Evolutionary conservation across 495 filamentous ascomycete genomes (phyloP).

Genomic region (Tuber indicum): DNA sequence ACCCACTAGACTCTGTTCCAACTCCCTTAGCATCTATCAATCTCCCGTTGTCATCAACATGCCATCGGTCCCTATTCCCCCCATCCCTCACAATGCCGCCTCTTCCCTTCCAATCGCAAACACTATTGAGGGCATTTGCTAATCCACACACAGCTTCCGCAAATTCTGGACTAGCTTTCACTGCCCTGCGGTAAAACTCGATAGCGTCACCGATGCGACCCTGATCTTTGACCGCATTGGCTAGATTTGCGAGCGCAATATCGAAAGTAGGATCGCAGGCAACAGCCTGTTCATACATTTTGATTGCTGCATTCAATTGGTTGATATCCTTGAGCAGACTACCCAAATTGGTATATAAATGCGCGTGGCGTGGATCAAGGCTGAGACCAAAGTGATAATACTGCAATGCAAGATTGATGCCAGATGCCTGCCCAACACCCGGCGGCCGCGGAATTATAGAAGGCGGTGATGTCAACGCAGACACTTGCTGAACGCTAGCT

Average conservation of each 20-base stretch:
- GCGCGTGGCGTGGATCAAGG: constrained; percentile 85
- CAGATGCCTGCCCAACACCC: constrained; percentile 77
- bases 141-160: constrained; percentile 95
- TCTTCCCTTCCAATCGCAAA: constrained; percentile 89
- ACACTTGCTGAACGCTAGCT: constrained; percentile 80
- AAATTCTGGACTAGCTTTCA: constrained; percentile 86
- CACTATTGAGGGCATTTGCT: constrained; percentile 91
- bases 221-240: constrained; percentile 97
- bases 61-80: constrained; percentile 82
- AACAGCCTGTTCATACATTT: constrained; percentile 96
- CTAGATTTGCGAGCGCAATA: constrained; percentile 92
- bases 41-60: constrained; percentile 82
- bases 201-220: constrained; percentile 90
- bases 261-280: constrained; percentile 87
- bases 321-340: constrained; percentile 96
- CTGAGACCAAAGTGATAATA: constrained; percentile 93
- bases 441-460: constrained; percentile 37
- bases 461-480: constrained; percentile 42
- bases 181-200: constrained; percentile 80
- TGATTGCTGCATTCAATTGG: constrained; percentile 80
- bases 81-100: constrained; percentile 70
- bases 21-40: constrained; percentile 63
- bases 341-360: constrained; percentile 93
- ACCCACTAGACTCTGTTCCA: constrained; percentile 59
- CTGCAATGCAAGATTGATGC: constrained; percentile 76